These are phyloP conservation scores for Lumnitzera littorea DNA, from an alignment of 345 rosid species.

Conservation along the genomic window DNA sequence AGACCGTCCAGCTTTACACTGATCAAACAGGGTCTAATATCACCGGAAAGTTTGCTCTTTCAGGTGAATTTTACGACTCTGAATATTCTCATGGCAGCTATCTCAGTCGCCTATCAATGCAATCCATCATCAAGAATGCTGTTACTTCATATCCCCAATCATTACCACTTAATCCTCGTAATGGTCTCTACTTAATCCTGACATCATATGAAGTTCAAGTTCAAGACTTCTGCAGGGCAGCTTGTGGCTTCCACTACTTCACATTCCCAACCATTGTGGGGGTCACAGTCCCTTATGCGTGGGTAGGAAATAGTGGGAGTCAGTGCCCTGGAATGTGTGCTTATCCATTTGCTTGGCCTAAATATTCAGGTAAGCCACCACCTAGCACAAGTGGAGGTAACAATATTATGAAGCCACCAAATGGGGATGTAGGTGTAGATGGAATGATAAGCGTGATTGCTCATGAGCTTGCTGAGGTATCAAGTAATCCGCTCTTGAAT, in stretches of 20 bases:
- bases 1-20: constrained; percentile 40
- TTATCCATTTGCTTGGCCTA: constrained; percentile 53
- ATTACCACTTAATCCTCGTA: constrained; percentile 40
- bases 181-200: constrained; percentile 45
- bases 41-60: constrained; percentile 24
- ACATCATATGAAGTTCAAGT: constrained; percentile 48
- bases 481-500: constrained; percentile 50
- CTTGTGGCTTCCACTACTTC: constrained; percentile 63
- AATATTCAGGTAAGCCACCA: constrained; percentile 31
- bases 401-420: constrained; percentile 39
- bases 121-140: constrained; percentile 39
- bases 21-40: constrained; percentile 64
- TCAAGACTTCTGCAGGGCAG: constrained; percentile 63
- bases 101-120: constrained; percentile 42
- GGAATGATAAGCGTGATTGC: constrained; percentile 62
- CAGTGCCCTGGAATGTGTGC: constrained; percentile 56
- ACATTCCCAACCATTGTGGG: constrained; percentile 52
- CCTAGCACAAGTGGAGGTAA: constrained; percentile 23
- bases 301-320: constrained; percentile 50
- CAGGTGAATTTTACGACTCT: constrained; percentile 38
- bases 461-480: constrained; percentile 58
- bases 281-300: constrained; percentile 48
- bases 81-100: constrained; percentile 43
- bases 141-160: constrained; percentile 18
- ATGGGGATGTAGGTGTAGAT: constrained; percentile 49